Evolutionary conservation across 2,329 filamentous ascomycete genomes (phyloP), one percentile per base, ranked within the genome.

Genomic region (Aspergillus fumigatus): DNA sequence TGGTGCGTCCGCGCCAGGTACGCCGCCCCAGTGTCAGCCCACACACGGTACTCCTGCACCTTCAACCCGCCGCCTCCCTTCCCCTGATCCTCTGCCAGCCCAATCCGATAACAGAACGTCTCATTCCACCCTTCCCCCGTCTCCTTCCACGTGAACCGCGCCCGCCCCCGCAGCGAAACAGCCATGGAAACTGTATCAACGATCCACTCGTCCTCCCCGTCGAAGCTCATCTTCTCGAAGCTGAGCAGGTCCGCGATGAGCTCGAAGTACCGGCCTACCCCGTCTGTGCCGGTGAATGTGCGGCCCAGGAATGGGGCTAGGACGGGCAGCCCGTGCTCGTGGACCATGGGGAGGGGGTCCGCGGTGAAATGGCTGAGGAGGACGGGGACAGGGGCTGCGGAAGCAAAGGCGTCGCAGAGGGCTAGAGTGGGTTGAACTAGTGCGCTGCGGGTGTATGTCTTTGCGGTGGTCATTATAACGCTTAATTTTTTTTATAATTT

Each of bases 1-100:
- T 43, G 50, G 4, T 68, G 70, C 27, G 62, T 61, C 40, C 65
- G 60, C 25, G 75, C 75, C 55, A 78, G 64, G 67, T 77, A 77
- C 26, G 73, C 75, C 35, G 75, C 75, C 21, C 75, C 76, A 3
- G 73, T 74, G 70, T 78, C 76, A 17, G 73, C 74, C 76, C 76
- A 78, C 27, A 78, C 68, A 45, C 70, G 63, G 67, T 77, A 78
- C 52, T 70, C 72, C 32, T 63, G 65, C n/a, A 78, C 69, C 57
- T 71, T 74, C 48, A 69, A 54, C 40, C 43, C 51, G 9, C 49
- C 40, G n/a, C 19, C 47, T 51, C 51, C 52, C 4, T 48, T 50
- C 0, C 21, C 56, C 27, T 51, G 51, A 27, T 75, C 68, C 56
- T 64, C 59, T n/a, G 67, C 70, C 52, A 77, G 59, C 45, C 62